phyloP scores from a whole-genome alignment of 768 basidiomycete genomes.

The Hirschioporus abietinus region DNA sequence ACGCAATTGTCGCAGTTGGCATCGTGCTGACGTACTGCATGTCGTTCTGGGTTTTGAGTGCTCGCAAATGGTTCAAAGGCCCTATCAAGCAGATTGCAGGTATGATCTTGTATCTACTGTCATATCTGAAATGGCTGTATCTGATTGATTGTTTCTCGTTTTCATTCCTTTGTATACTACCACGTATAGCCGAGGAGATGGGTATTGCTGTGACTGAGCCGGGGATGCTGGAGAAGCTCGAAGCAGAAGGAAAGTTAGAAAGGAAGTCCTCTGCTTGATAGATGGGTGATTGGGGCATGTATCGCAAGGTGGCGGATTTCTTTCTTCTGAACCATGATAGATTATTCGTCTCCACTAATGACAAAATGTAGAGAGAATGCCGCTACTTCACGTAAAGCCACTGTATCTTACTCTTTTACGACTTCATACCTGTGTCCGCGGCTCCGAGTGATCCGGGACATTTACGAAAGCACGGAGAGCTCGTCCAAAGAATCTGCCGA shows the following conservation, averaged over 20 bases:
- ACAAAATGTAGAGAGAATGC: too few relatives aligned
- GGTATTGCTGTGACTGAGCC: slow-evolving; percentile 45
- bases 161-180: background rate
- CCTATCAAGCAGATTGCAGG: slow-evolving; percentile 63
- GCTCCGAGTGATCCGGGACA: background rate
- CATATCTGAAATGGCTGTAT: slow-evolving; percentile 11
- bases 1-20: slow-evolving; percentile 69
- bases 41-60: slow-evolving; percentile 67
- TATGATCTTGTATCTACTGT: slow-evolving; percentile 14
- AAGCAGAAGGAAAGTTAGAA: slow-evolving; percentile 12
- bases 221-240: slow-evolving; percentile 18
- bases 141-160: slow-evolving; percentile 7
- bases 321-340: too few relatives aligned
- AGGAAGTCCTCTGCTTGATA: background rate
- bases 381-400: too few relatives aligned
- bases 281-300: too few relatives aligned
- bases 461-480: background rate
- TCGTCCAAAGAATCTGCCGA: background rate
- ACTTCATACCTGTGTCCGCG: background rate
- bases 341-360: too few relatives aligned
- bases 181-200: slow-evolving; percentile 38
- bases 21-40: slow-evolving; percentile 62
- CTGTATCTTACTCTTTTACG: too few relatives aligned
- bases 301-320: too few relatives aligned
- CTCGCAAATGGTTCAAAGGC: slow-evolving; percentile 68